A percentile compares a stretch with the other conserved stretches of the same genome.
Evolutionary conservation across 148 eudicot genomes (phyloP).

Genomic region (Silene uniflora): DNA sequence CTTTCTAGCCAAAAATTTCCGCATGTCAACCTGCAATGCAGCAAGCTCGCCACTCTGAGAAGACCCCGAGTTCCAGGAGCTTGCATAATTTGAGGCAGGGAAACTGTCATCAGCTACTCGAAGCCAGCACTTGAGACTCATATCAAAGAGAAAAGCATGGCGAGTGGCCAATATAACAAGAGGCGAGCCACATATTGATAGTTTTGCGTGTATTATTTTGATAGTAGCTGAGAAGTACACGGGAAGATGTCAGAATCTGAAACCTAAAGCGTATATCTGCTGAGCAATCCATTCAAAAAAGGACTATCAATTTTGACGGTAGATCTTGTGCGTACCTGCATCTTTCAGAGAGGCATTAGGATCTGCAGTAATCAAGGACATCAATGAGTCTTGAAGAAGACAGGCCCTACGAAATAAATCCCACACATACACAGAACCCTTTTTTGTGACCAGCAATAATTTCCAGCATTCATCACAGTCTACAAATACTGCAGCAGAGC

Average conservation of each 20-base stretch:
- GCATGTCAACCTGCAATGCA: constrained; percentile 80
- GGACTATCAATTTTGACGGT: not conserved
- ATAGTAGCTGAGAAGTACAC: constrained; percentile 47
- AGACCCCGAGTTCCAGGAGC: constrained; percentile 86
- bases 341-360: constrained; percentile 51
- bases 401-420: constrained; percentile 77
- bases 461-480: constrained; percentile 97
- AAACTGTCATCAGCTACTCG: constrained; percentile 94
- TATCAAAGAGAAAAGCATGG: constrained; percentile 86
- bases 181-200: constrained; percentile 76
- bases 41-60: constrained; percentile 88
- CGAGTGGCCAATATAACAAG: constrained; percentile 87
- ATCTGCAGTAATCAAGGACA: constrained; percentile 59
- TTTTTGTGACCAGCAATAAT: constrained; percentile 84
- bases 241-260: constrained; percentile 11
- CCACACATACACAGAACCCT: constrained; percentile 79
- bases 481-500: constrained; percentile 78
- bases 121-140: constrained; percentile 87
- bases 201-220: constrained; percentile 70
- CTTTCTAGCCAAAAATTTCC: constrained; percentile 89
- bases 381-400: constrained; percentile 82
- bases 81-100: constrained; percentile 85
- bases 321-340: constrained; percentile 41
- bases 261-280: not conserved
- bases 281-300: not conserved